These are phyloP conservation scores for Jimgerdemannia lactiflua DNA, from an alignment of 192 early-diverging fungal genomes.

Conservation along the genomic window DNA sequence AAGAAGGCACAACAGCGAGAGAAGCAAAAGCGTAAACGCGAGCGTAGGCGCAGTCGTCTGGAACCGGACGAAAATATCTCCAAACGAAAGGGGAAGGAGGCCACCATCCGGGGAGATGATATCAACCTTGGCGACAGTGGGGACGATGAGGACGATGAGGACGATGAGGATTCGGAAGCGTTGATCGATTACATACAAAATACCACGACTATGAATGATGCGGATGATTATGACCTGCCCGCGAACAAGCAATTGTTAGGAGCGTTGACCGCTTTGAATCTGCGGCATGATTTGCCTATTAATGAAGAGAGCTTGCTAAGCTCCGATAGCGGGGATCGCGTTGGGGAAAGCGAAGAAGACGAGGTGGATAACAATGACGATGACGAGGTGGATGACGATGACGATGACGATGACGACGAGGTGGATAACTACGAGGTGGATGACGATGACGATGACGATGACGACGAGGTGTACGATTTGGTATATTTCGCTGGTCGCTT, in stretches of 20 bases:
- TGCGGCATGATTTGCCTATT: background rate
- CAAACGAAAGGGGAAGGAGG: background rate
- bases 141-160: background rate
- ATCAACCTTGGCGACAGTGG: background rate
- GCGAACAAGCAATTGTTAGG: background rate
- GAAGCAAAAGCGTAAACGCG: background rate
- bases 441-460: conserved; percentile 12
- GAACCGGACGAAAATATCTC: background rate
- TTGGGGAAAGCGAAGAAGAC: conserved; percentile 27
- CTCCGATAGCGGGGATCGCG: conserved; percentile 19
- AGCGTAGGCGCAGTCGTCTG: background rate
- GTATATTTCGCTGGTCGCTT: conserved; percentile 12
- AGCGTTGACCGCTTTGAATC: background rate
- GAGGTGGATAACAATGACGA: conserved; percentile 12
- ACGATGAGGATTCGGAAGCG: background rate
- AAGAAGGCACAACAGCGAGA: background rate
- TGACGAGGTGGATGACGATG: background rate
- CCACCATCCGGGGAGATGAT: background rate
- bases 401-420: conserved; percentile 15
- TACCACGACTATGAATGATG: background rate
- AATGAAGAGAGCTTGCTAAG: conserved; percentile 32
- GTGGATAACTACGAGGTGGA: conserved; percentile 8
- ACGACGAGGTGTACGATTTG: conserved; percentile 23
- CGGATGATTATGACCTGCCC: background rate
- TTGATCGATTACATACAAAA: background rate